Conservation (phyloP, 805 yeast species). For the Suhomyces faveliae region DNA sequence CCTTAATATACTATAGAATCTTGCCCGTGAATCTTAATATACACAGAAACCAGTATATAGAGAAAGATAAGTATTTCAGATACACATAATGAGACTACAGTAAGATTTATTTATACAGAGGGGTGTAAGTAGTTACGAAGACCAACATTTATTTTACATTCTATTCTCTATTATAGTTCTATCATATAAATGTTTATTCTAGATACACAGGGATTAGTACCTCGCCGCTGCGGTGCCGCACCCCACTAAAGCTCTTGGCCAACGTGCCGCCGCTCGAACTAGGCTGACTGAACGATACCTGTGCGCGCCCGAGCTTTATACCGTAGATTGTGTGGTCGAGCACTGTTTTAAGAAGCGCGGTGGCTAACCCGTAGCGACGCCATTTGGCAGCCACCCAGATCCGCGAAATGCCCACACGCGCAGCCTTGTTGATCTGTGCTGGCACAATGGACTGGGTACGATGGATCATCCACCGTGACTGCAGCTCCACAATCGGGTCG, state of each 20-base stretch:
- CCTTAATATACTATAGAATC: too few relatives aligned
- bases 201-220: slow-evolving; percentile 49
- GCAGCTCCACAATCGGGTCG: slow-evolving; percentile 38
- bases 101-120: too few relatives aligned
- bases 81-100: too few relatives aligned
- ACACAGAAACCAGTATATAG: too few relatives aligned
- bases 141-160: too few relatives aligned
- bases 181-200: slow-evolving; percentile 18
- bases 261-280: slow-evolving; percentile 61
- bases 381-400: slow-evolving; percentile 45
- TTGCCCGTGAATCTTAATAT: too few relatives aligned
- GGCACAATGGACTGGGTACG: slow-evolving; percentile 53
- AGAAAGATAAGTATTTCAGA: too few relatives aligned
- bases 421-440: slow-evolving; percentile 34
- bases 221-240: slow-evolving; percentile 52
- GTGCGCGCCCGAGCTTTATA: slow-evolving; percentile 34
- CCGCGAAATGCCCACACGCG: slow-evolving; percentile 38
- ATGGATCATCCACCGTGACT: slow-evolving; percentile 60
- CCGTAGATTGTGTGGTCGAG: slow-evolving; percentile 51
- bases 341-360: slow-evolving; percentile 43
- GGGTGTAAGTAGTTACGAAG: too few relatives aligned
- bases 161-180: too few relatives aligned
- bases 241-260: slow-evolving; percentile 56
- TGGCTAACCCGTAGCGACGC: slow-evolving; percentile 53
- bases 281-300: slow-evolving; percentile 73